phyloP scores from a whole-genome alignment of 352 stramenopile species.

The Blastocystis hominis region DNA sequence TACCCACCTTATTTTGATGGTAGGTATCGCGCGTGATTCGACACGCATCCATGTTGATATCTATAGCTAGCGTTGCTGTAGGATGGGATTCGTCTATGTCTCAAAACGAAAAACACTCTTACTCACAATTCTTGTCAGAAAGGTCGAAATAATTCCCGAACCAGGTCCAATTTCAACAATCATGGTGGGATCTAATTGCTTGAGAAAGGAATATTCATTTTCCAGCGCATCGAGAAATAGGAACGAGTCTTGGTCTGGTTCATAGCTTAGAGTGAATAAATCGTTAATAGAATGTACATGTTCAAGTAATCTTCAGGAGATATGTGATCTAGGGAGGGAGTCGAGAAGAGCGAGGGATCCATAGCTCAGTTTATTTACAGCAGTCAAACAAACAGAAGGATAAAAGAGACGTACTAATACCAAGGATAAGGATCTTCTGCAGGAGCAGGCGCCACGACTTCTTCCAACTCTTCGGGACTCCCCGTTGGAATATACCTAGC shows the following conservation, averaged over 20 bases:
- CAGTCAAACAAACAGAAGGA: background rate
- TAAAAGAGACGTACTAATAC: background rate
- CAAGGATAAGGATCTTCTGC: constrained; percentile 31
- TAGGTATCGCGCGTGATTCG: background rate
- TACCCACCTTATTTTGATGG: background rate
- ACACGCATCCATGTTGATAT: constrained; percentile 23
- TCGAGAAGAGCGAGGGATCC: background rate
- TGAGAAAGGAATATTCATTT: background rate
- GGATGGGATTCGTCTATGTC: background rate
- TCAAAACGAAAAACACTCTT: background rate
- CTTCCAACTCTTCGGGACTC: background rate
- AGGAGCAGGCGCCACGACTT: constrained; percentile 1
- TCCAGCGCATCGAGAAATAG: constrained; percentile 2
- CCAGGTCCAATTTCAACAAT: constrained; percentile 5
- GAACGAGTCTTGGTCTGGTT: constrained; percentile 2
- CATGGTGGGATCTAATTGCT: background rate
- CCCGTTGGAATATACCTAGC: constrained; percentile 29
- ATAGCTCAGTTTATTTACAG: no score
- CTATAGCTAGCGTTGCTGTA: background rate
- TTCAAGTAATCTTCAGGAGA: background rate
- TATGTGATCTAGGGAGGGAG: background rate
- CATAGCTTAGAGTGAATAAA: background rate
- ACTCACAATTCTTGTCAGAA: background rate
- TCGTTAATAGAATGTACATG: background rate
- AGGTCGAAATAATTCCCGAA: constrained; percentile 1